Conservation (phyloP, 2,329 filamentous ascomycete species). For the Exophiala aquamarina region DNA sequence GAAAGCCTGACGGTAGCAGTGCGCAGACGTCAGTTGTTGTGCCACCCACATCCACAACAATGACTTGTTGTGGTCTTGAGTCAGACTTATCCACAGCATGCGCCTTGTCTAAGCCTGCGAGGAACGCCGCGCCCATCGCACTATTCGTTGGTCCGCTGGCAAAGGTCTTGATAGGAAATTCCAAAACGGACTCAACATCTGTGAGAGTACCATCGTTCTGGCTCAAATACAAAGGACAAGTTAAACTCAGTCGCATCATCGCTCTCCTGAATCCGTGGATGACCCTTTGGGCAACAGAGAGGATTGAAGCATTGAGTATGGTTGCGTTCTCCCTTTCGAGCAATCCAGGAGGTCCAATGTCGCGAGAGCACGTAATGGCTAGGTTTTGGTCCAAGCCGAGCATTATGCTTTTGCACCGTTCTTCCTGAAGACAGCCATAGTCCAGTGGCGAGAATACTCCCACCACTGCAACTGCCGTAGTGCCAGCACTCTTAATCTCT, state of each 20-base stretch:
- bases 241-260: conserved; percentile 49
- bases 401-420: conserved; percentile 40
- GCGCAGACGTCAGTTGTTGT: conserved; percentile 62
- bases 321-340: conserved; percentile 64
- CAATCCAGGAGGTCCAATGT: conserved; percentile 46
- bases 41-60: conserved; percentile 57
- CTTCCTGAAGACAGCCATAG: conserved; percentile 42
- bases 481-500: conserved; percentile 46
- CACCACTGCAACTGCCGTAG: conserved; percentile 32
- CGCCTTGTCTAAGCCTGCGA: conserved; percentile 45
- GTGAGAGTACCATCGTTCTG: conserved; percentile 65
- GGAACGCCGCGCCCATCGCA: conserved; percentile 61
- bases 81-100: conserved; percentile 15
- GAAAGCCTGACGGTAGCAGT: conserved; percentile 58
- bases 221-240: conserved; percentile 60
- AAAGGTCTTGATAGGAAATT: conserved; percentile 61
- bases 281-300: conserved; percentile 57
- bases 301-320: conserved; percentile 63
- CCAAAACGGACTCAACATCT: conserved; percentile 40
- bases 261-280: conserved; percentile 58
- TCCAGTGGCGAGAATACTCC: conserved; percentile 48
- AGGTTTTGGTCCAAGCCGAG: conserved; percentile 35
- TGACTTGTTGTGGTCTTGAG: conserved; percentile 11
- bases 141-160: conserved; percentile 64
- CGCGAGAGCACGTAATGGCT: no score